phyloP scores from a whole-genome alignment of 805 yeast species.

The Myxozyma udenii region DNA sequence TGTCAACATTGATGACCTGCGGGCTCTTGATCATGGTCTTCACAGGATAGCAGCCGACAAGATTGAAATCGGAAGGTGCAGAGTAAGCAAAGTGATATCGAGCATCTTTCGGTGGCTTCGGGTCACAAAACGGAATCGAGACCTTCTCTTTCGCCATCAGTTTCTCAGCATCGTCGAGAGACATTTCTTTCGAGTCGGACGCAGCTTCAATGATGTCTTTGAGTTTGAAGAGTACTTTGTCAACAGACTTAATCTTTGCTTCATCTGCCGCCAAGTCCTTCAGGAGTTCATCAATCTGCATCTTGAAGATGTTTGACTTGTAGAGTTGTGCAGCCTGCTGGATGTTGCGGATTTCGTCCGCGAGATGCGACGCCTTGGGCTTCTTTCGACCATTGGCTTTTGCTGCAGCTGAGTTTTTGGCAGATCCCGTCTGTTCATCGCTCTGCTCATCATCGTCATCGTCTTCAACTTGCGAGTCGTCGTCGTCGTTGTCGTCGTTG shows the following conservation, averaged over 20 bases:
- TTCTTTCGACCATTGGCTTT: constrained; percentile 3
- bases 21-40: constrained; percentile 72
- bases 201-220: constrained; percentile 65
- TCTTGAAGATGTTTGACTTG: constrained; percentile 90
- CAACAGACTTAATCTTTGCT: constrained; percentile 59
- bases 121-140: constrained; percentile 83
- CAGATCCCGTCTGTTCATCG: constrained; percentile 19
- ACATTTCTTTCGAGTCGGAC: constrained; percentile 49
- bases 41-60: constrained; percentile 86
- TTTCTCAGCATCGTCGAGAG: constrained; percentile 52
- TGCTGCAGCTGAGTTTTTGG: constrained; percentile 1
- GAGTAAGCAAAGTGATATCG: constrained; percentile 68
- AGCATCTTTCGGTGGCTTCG: constrained; percentile 63
- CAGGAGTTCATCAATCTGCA: constrained; percentile 88
- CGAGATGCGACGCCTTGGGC: constrained; percentile 19
- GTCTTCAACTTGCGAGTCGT: constrained; percentile 34
- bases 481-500: constrained; percentile 1
- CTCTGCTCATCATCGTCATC: constrained; percentile 38
- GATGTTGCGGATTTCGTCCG: constrained; percentile 82
- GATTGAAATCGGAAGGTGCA: constrained; percentile 69
- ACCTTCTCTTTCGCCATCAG: constrained; percentile 53
- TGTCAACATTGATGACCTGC: constrained; percentile 67
- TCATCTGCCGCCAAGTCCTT: constrained; percentile 77
- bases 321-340: constrained; percentile 91
- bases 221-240: constrained; percentile 69